phyloP scores from a whole-genome alignment of 768 basidiomycete species.

The Trametes cubensis region DNA sequence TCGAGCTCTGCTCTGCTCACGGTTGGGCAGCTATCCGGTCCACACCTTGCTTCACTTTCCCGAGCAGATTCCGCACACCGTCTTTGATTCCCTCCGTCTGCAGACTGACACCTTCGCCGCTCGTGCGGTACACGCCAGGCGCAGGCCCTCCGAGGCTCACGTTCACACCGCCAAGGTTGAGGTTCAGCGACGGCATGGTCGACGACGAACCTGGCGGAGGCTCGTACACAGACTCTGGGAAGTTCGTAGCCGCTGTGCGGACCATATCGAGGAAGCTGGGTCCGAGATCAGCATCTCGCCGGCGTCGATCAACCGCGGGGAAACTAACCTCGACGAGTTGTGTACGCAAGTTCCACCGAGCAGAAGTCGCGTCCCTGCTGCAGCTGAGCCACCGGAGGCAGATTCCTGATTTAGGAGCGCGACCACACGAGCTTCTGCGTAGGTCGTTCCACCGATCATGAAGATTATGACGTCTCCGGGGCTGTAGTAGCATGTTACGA shows the following conservation, averaged over 20 bases:
- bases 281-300: slow-evolving; percentile 13
- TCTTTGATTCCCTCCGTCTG: slow-evolving; percentile 89
- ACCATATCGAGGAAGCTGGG: slow-evolving; percentile 89
- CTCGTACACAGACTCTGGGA: slow-evolving; percentile 68
- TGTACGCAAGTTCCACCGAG: slow-evolving; percentile 95
- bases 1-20: not conserved
- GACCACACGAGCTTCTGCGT: slow-evolving; percentile 89
- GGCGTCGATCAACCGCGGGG: slow-evolving; percentile 10
- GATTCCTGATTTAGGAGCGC: slow-evolving; percentile 85
- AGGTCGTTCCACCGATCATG: slow-evolving; percentile 95
- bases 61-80: slow-evolving; percentile 84
- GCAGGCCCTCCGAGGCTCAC: slow-evolving; percentile 88
- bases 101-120: slow-evolving; percentile 64
- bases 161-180: slow-evolving; percentile 91
- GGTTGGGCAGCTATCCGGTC: slow-evolving; percentile 52
- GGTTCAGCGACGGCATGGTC: slow-evolving; percentile 79
- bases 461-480: slow-evolving; percentile 89
- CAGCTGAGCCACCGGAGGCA: slow-evolving; percentile 46
- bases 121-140: slow-evolving; percentile 84
- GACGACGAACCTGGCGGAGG: slow-evolving; percentile 75
- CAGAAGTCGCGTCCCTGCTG: slow-evolving; percentile 73
- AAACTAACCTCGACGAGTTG: slow-evolving; percentile 83
- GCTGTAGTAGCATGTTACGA: slow-evolving; percentile 5
- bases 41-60: slow-evolving; percentile 86
- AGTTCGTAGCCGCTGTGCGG: slow-evolving; percentile 63